Percentiles rank a stretch among this genome's conserved stretches.
Evolutionary conservation across 441 rosid species (phyloP).

Genomic region (Biscutella laevigata): DNA sequence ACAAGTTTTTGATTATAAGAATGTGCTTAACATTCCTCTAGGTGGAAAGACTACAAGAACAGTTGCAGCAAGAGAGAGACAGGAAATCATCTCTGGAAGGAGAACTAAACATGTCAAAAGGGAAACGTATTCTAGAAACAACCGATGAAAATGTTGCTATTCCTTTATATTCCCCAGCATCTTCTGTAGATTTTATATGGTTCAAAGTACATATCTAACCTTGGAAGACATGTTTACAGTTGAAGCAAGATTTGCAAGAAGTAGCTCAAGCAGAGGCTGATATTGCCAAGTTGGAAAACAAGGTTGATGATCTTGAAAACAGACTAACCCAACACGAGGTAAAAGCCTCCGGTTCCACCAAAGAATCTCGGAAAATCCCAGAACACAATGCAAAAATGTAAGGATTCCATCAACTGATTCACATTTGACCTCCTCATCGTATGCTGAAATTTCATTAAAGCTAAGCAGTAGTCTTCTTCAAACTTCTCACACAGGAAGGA

Average conservation of each 20-base stretch:
- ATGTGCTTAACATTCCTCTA: conserved; percentile 19
- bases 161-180: conserved; percentile 11
- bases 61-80: conserved; percentile 70
- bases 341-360: conserved; percentile 24
- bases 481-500: conserved; percentile 41
- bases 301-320: conserved; percentile 51
- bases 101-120: conserved; percentile 45
- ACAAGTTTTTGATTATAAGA: neutral
- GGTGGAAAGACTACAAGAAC: conserved; percentile 80
- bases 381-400: conserved; percentile 39
- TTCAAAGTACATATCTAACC: conserved; percentile 22
- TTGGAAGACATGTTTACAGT: conserved; percentile 32
- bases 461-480: neutral
- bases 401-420: conserved; percentile 17
- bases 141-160: conserved; percentile 60
- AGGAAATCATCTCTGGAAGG: conserved; percentile 56
- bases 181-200: neutral
- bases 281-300: conserved; percentile 46
- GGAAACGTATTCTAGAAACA: conserved; percentile 28
- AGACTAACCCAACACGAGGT: conserved; percentile 45
- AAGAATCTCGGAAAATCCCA: conserved; percentile 19
- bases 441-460: neutral
- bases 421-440: neutral
- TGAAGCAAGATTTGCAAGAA: conserved; percentile 56
- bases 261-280: conserved; percentile 60